A percentile compares a stretch with the other conserved stretches of the same genome.
Evolutionary conservation across 805 yeast genomes (phyloP).

Genomic region (Priceomyces carsonii): DNA sequence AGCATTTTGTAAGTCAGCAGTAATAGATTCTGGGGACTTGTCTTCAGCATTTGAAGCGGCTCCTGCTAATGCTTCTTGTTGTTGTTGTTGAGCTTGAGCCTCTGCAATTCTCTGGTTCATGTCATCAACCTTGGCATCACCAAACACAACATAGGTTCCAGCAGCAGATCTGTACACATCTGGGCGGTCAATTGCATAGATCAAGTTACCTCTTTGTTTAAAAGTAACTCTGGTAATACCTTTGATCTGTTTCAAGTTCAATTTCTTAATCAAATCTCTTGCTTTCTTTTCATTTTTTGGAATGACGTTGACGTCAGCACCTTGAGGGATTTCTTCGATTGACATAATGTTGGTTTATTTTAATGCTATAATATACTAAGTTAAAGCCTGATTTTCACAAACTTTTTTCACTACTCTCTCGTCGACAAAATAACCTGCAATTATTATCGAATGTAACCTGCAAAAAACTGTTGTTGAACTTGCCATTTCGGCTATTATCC

Average conservation of each 20-base stretch:
- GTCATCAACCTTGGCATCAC: constrained; percentile 97
- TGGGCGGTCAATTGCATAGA: constrained; percentile 89
- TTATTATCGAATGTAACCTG: neutral
- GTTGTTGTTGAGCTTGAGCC: constrained; percentile 76
- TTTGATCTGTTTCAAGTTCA: constrained; percentile 85
- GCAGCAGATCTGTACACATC: constrained; percentile 92
- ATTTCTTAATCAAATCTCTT: constrained; percentile 82
- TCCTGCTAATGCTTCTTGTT: constrained; percentile 44
- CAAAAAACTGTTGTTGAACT: neutral
- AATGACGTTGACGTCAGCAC: constrained; percentile 78
- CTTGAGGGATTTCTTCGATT: constrained; percentile 70
- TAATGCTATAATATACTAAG: too few relatives aligned
- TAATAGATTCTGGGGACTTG: constrained; percentile 76
- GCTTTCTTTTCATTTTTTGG: constrained; percentile 95
- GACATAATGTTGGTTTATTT: constrained; percentile 35
- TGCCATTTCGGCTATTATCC: too few relatives aligned
- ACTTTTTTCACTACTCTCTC: too few relatives aligned
- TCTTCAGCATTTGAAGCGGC: constrained; percentile 47
- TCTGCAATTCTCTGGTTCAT: constrained; percentile 83
- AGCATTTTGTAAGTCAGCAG: constrained; percentile 77
- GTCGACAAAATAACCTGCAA: neutral
- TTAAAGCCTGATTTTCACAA: too few relatives aligned
- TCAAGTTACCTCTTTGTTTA: constrained; percentile 88
- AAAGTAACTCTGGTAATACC: constrained; percentile 95
- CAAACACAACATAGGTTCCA: constrained; percentile 95